phyloP scores from a whole-genome alignment of 192 early-diverging fungal genomes.

The Coemansia sp. region DNA sequence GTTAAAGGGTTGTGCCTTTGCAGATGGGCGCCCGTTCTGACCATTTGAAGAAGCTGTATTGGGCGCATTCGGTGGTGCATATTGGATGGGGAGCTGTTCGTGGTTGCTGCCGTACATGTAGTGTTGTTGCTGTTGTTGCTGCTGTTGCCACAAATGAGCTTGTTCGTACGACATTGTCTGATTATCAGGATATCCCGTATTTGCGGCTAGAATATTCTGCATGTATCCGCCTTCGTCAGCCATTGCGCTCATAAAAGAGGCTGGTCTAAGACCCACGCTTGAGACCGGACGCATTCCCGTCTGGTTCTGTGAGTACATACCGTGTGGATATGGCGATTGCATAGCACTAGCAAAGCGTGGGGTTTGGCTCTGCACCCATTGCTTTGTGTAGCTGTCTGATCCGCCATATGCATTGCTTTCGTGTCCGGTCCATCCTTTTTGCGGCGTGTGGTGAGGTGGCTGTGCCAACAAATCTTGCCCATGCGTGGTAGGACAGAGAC shows the following conservation, averaged over 20 bases:
- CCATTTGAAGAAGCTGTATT: conserved; percentile 10
- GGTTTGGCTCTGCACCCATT: conserved; percentile 23
- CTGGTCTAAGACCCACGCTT: not conserved
- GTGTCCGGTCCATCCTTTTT: conserved; percentile 17
- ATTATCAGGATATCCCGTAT: conserved; percentile 4
- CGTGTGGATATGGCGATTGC: conserved; percentile 1
- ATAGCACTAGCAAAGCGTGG: not conserved
- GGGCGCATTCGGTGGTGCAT: not conserved
- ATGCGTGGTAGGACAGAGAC: conserved; percentile 29
- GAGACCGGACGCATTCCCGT: conserved; percentile 1
- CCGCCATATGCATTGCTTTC: conserved; percentile 1
- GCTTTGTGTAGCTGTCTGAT: conserved; percentile 18
- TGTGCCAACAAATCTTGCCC: not conserved
- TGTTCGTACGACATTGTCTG: conserved; percentile 9
- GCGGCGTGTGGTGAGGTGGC: not conserved
- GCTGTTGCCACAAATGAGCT: conserved; percentile 10
- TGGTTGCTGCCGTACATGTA: not conserved
- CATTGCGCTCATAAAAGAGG: not conserved
- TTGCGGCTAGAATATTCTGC: not conserved
- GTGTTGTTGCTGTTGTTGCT: conserved; percentile 14
- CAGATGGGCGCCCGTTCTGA: not conserved
- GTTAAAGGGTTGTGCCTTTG: conserved; percentile 8
- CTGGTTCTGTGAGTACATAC: not conserved
- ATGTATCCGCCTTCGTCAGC: not conserved
- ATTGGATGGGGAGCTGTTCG: conserved; percentile 16